phyloP scores from a whole-genome alignment of 2,329 filamentous ascomycete genomes.

The Chrysosphaeria jannelii region DNA sequence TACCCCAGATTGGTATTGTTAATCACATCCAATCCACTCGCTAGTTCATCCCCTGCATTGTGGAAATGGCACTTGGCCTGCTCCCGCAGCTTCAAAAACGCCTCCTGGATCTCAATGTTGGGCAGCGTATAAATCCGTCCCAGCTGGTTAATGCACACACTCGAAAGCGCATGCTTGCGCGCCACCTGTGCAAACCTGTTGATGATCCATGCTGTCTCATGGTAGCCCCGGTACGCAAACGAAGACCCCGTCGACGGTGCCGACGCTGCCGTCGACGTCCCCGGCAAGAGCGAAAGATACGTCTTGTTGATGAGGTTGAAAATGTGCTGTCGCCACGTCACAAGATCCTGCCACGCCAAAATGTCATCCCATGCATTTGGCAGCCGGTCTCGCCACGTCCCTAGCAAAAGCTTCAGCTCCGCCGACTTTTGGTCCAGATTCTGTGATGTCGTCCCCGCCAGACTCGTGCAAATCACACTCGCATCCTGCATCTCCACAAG shows the following conservation, averaged over 20 bases:
- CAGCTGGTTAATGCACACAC: conserved; percentile 90
- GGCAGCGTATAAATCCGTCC: conserved; percentile 95
- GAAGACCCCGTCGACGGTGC: conserved; percentile 81
- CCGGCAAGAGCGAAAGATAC: conserved; percentile 57
- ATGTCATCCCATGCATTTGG: conserved; percentile 99
- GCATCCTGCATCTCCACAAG: conserved; percentile 93
- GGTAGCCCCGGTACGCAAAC: conserved; percentile 87
- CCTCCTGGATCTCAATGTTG: conserved; percentile 98
- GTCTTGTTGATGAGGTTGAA: conserved; percentile 91
- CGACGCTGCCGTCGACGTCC: conserved; percentile 53
- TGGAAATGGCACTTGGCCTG: conserved; percentile 98
- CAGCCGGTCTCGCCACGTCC: conserved; percentile 80
- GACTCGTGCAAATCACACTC: conserved; percentile 78
- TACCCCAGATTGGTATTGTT: conserved; percentile 99
- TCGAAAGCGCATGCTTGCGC: conserved; percentile 81
- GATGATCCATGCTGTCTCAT: conserved; percentile 99
- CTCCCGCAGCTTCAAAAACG: conserved; percentile 91
- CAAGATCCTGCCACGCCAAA: conserved; percentile 93
- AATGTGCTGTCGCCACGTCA: conserved; percentile 98
- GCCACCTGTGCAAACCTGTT: conserved; percentile 96
- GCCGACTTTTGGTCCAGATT: conserved; percentile 88
- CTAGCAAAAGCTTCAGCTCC: conserved; percentile 76
- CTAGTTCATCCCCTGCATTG: conserved; percentile 74
- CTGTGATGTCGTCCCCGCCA: conserved; percentile 50
- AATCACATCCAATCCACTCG: conserved; percentile 83